A percentile compares a stretch with the other conserved stretches of the same genome.
phyloP scores from a whole-genome alignment of 208 protist species.

The Trypanosoma grayi region DNA sequence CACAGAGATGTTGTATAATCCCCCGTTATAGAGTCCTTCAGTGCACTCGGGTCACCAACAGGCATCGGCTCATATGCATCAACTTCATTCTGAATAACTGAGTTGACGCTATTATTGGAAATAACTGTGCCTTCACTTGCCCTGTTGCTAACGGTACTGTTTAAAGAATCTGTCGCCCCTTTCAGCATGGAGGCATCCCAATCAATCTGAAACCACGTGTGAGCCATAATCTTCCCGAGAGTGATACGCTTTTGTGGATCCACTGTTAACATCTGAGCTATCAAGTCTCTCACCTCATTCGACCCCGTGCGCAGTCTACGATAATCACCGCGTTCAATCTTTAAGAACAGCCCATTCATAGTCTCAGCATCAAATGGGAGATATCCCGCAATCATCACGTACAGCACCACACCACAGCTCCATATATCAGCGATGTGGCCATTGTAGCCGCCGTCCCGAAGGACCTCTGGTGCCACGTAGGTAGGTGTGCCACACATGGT shows the following conservation, averaged over 20 bases:
- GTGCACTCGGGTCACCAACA: no score
- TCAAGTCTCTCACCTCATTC: conserved; percentile 36
- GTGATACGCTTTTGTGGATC: conserved; percentile 43
- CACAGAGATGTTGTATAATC: no score
- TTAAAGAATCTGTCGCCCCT: neutral
- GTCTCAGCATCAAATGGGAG: conserved; percentile 69
- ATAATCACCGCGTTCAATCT: conserved; percentile 55
- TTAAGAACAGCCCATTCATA: conserved; percentile 28
- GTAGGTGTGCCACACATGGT: conserved; percentile 61
- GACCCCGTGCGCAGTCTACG: conserved; percentile 28
- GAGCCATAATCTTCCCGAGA: conserved; percentile 31
- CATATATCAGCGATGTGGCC: conserved; percentile 92
- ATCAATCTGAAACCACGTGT: conserved; percentile 44
- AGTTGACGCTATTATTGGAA: no score
- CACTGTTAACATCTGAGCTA: conserved; percentile 39
- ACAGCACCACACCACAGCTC: conserved; percentile 87
- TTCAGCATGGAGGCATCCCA: conserved; percentile 13
- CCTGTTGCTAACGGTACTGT: no score
- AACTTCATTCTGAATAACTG: no score
- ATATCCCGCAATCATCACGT: conserved; percentile 78
- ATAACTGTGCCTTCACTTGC: no score
- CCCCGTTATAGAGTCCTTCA: no score
- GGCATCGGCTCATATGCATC: no score
- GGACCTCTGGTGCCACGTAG: conserved; percentile 80
- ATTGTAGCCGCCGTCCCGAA: conserved; percentile 52